A percentile compares a stretch with the other conserved stretches of the same genome.
These are phyloP conservation scores for Euphrasia arctica DNA, from an alignment of 305 asterid genomes.

Conservation along the genomic window DNA sequence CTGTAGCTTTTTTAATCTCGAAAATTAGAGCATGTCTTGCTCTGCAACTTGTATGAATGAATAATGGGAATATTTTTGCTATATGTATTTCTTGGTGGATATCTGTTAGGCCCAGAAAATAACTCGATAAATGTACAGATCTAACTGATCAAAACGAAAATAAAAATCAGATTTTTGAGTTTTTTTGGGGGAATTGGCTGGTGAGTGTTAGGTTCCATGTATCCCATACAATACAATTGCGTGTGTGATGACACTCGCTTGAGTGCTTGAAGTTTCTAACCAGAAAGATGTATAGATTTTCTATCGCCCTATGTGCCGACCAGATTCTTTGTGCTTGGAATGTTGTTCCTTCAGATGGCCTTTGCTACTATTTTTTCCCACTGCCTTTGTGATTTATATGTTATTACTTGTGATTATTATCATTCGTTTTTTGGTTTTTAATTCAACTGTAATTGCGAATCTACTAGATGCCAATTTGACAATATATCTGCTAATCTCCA, in stretches of 20 bases:
- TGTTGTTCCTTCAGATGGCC: neutral
- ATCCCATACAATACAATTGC: no score
- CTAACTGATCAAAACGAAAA: neutral
- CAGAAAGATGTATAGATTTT: neutral
- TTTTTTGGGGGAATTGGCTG: no score
- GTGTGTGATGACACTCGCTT: constrained; percentile 5
- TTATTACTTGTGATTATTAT: constrained; percentile 3
- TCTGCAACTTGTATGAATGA: neutral
- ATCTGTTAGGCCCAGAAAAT: no score
- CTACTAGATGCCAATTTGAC: neutral
- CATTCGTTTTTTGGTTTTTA: neutral
- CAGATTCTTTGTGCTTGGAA: neutral
- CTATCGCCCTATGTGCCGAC: neutral
- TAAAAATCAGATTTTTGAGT: no score
- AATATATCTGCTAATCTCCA: constrained; percentile 9
- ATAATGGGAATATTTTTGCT: neutral
- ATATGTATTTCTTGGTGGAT: constrained; percentile 1
- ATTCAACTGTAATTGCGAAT: no score
- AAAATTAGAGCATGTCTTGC: neutral
- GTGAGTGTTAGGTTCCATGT: neutral
- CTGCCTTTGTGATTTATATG: neutral
- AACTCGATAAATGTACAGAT: constrained; percentile 5
- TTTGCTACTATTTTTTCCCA: neutral
- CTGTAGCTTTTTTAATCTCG: no score
- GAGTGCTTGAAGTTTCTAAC: neutral